These are phyloP conservation scores for Pythium dissotocum DNA, from an alignment of 352 stramenopile genomes.

Conservation along the genomic window DNA sequence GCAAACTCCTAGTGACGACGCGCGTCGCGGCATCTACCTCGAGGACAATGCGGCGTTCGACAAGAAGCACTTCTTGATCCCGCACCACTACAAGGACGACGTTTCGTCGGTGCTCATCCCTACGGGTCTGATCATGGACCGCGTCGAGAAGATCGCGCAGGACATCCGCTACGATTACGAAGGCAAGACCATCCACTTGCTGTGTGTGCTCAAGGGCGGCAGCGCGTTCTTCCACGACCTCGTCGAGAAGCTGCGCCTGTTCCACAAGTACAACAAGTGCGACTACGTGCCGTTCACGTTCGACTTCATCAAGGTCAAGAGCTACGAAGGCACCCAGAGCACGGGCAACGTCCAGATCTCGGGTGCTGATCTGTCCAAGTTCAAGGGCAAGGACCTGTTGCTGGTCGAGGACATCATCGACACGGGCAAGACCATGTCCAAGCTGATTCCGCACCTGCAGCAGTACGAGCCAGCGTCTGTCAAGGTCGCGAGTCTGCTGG, in stretches of 20 bases:
- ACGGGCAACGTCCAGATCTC: slow-evolving; percentile 92
- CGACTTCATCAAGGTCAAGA: slow-evolving; percentile 95
- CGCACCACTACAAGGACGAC: slow-evolving; percentile 78
- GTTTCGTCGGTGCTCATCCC: slow-evolving; percentile 90
- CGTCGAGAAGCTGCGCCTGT: slow-evolving; percentile 79
- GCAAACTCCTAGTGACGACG: slow-evolving; percentile 21
- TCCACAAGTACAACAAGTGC: slow-evolving; percentile 89
- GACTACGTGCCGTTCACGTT: slow-evolving; percentile 92
- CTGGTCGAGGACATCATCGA: slow-evolving; percentile 98
- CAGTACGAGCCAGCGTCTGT: slow-evolving; percentile 82
- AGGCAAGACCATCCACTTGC: slow-evolving; percentile 87
- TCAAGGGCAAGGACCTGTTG: slow-evolving; percentile 91
- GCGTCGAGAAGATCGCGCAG: slow-evolving; percentile 91
- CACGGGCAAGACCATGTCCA: slow-evolving; percentile 93
- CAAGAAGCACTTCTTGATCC: slow-evolving; percentile 81
- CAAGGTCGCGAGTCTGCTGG: slow-evolving; percentile 90
- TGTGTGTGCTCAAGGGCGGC: slow-evolving; percentile 92
- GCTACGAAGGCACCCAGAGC: slow-evolving; percentile 91
- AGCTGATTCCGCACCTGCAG: slow-evolving; percentile 89
- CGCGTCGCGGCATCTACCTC: slow-evolving; percentile 59
- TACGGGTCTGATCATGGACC: slow-evolving; percentile 88
- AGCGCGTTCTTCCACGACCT: slow-evolving; percentile 90
- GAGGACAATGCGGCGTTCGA: slow-evolving; percentile 58
- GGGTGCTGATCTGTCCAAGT: slow-evolving; percentile 80
- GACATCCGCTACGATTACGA: slow-evolving; percentile 91